Evolutionary conservation across 2,329 filamentous ascomycete genomes (phyloP).

Genomic region (Colletotrichum magnum): DNA sequence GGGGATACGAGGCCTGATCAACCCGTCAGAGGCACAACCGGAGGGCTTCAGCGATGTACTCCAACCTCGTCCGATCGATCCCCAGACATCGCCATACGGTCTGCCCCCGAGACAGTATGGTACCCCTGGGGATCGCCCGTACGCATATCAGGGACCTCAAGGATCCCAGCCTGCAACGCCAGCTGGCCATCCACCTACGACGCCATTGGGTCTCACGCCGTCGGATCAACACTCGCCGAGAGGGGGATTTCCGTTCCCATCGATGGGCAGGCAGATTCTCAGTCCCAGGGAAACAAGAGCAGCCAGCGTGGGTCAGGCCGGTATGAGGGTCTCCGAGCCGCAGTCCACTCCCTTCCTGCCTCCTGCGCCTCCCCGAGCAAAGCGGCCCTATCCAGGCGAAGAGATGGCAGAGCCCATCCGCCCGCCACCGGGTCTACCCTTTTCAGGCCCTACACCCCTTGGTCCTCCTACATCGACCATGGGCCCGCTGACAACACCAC

Average conservation of each 20-base stretch:
- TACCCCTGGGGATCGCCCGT: conserved; percentile 42
- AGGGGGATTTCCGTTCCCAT: conserved; percentile 49
- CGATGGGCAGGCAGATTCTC: conserved; percentile 47
- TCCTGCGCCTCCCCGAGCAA: conserved; percentile 42
- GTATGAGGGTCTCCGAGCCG: conserved; percentile 45
- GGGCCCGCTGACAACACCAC: conserved; percentile 45
- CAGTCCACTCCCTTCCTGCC: conserved; percentile 47
- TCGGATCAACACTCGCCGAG: conserved; percentile 52
- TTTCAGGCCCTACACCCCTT: conserved; percentile 37
- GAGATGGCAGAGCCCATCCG: conserved; percentile 22
- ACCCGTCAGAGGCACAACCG: conserved; percentile 51
- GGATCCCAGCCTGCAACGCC: conserved; percentile 53
- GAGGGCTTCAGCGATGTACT: conserved; percentile 39
- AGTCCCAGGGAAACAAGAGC: conserved; percentile 51
- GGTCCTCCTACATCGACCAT: conserved; percentile 42
- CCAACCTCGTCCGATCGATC: conserved; percentile 42
- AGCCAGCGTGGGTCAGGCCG: conserved; percentile 47
- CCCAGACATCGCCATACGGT: conserved; percentile 39
- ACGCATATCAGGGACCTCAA: conserved; percentile 45
- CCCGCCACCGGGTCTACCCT: conserved; percentile 20
- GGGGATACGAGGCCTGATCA: conserved; percentile 56
- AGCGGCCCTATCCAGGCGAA: conserved; percentile 29
- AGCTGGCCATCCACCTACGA: conserved; percentile 44
- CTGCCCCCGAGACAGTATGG: conserved; percentile 44
- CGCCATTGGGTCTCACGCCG: conserved; percentile 47